phyloP scores from a whole-genome alignment of 1,284 basidiomycete species.

The Ustilago sp. region DNA sequence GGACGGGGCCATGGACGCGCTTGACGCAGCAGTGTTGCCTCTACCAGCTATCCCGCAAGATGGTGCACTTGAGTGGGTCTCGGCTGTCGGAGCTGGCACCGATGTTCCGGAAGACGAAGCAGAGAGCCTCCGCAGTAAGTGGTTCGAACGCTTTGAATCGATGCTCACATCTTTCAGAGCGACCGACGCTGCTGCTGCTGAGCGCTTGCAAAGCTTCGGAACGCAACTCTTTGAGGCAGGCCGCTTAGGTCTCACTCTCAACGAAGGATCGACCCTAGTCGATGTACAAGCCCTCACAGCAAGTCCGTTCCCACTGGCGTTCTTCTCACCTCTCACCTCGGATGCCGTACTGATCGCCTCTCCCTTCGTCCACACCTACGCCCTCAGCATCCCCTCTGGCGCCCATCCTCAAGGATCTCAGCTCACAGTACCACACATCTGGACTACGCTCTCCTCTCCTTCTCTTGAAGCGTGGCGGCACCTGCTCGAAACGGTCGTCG shows the following conservation, averaged over 20 bases:
- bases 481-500: conserved; percentile 16
- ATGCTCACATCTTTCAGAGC: neutral
- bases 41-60: conserved; percentile 25
- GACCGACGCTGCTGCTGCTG: neutral
- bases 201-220: conserved; percentile 10
- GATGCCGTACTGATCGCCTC: conserved; percentile 14
- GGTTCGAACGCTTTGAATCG: conserved; percentile 10
- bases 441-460: conserved; percentile 24
- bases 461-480: conserved; percentile 7
- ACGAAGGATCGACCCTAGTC: neutral
- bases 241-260: neutral
- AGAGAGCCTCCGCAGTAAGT: neutral
- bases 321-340: conserved; percentile 19
- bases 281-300: conserved; percentile 9
- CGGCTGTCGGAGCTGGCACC: neutral
- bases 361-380: conserved; percentile 6
- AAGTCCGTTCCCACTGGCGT: conserved; percentile 18
- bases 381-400: conserved; percentile 5
- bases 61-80: conserved; percentile 21
- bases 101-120: neutral
- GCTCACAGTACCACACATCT: conserved; percentile 26
- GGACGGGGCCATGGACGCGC: conserved; percentile 1
- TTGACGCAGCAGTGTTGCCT: conserved; percentile 9
- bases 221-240: conserved; percentile 4
- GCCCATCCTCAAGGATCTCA: neutral